Evolutionary conservation across 768 basidiomycete genomes (phyloP), one percentile per base, ranked within the genome.

Genomic region (Tremella mesenterica): DNA sequence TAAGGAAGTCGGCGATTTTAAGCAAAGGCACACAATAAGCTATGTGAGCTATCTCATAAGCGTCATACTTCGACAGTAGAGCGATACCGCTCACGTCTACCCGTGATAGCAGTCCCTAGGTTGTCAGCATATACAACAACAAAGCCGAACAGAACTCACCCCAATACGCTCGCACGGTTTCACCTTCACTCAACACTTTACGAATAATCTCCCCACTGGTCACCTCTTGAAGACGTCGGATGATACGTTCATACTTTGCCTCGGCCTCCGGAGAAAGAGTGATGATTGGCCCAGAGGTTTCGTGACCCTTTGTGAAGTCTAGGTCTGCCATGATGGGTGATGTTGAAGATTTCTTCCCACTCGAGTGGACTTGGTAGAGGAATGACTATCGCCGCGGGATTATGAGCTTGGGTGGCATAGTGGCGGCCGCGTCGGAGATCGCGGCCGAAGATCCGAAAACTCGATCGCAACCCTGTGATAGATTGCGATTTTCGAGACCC

Each of bases 1-100:
- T 80, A 39, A 97, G 75, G 74, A 99, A 97, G 76, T 97, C 93
- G 8, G 91, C 89, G 53, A 99, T 88, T 78, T 99, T 99, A 21
- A 82, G 84, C 56, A 97, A 76, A 1, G 95, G 83, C 0, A 93
- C 93, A 71, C 95, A 93, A 79, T 99, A 99, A 5, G 88, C 95
- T 53, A 97, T 85, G 66, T 97, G 95, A 6, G 93, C 93, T 97
- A 48, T 27, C 47, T 48, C 29, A 7, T 46, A n/a, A 16, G 7
- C 25, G 9, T 13, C 4, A 46, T 23, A 1, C 13, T 36, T 41
- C 12, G 9, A 38, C n/a, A n/a, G n/a, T n/a, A n/a, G 34, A 16
- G 38, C n/a, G 25, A 30, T 9, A 29, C 23, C 23, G 75, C 88
- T 75, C 73, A 96, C 91, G 93, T 77, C 90, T 76, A 62, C 93